Base-by-base conservation (phyloP, 208 protist species). In the Crithidia fasciculata region DNA sequence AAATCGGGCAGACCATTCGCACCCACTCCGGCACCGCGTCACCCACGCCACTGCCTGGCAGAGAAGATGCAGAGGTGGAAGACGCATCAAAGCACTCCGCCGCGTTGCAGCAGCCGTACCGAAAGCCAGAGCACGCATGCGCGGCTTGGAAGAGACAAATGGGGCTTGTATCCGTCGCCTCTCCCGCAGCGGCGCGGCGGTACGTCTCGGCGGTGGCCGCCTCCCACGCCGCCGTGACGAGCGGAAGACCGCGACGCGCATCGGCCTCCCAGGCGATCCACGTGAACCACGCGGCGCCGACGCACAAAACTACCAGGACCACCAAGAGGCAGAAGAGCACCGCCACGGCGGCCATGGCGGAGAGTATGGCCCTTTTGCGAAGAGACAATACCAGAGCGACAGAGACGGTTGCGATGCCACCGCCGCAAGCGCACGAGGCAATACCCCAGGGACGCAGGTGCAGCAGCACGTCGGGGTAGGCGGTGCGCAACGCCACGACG, bases 321-420 rank as follows among this genome's bases (percentile, higher is more conserved):
- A 45, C 8, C 6, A 61, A 19, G 13, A 61, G 39, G 7, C 16
- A 13, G 7, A 45, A 4, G 4, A 61, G 57, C 57, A 45, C 7
- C 4, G 15, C 39, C 6, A 61, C 28, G 6, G n/a, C 57, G 15
- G 12, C 28, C 39, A 61, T 45, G 8, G 39, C 28, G 50, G 50
- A 81, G 19, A 85, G 19, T 28, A 85, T 59, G 37, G 72, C 58
- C 39, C 68, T 67, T 43, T 85, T 52, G 16, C 81, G 70, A 43
- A 85, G 80, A 64, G 76, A 85, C 2, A 80, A 62, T 28, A 85
- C 73, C 8, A 71, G 65, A 50, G 74, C 69, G 45, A 82, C 16
- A 12, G 66, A 62, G 7, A 53, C n/a, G 41, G 37, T 12, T 13
- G 50, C 5, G 5, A 69, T 37, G 43, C 44, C 49, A 36, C 19